Conservation (phyloP, 192 early-diverging fungal genomes). For the Oehlia diaphana region DNA sequence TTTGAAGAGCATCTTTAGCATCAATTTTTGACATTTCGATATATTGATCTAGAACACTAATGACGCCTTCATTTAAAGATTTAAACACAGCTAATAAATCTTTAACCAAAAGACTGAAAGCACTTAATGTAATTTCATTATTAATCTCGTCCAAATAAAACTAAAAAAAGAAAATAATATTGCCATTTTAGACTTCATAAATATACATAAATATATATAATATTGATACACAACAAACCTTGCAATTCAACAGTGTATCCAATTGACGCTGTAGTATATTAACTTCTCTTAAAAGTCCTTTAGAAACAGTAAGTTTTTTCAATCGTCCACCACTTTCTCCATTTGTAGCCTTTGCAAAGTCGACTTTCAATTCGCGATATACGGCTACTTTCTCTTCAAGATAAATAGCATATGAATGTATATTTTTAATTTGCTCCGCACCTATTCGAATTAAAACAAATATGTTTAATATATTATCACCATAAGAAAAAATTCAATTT, state of each 20-base stretch:
- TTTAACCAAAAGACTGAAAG: constrained; percentile 68
- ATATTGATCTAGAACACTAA: constrained; percentile 73
- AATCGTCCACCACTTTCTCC: constrained; percentile 48
- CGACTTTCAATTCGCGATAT: constrained; percentile 62
- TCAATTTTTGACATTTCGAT: constrained; percentile 72
- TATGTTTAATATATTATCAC: constrained; percentile 37
- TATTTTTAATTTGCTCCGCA: constrained; percentile 58
- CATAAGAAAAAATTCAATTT: not conserved
- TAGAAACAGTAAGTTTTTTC: constrained; percentile 53
- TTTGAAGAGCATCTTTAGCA: constrained; percentile 60
- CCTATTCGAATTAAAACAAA: not conserved
- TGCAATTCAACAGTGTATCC: constrained; percentile 64
- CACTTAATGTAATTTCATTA: constrained; percentile 71
- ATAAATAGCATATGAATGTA: constrained; percentile 67
- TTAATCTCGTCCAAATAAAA: constrained; percentile 72
- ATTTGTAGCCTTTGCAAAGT: constrained; percentile 55
- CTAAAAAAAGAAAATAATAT: constrained; percentile 38
- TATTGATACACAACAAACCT: constrained; percentile 44
- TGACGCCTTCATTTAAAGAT: constrained; percentile 75
- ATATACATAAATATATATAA: not conserved
- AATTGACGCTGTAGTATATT: constrained; percentile 69
- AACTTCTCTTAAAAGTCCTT: constrained; percentile 63
- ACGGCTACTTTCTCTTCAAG: constrained; percentile 67
- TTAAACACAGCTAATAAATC: constrained; percentile 75
- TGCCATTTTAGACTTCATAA: not conserved